Conservation (phyloP, 2,329 filamentous ascomycete genomes). For the Fusarium udum region DNA sequence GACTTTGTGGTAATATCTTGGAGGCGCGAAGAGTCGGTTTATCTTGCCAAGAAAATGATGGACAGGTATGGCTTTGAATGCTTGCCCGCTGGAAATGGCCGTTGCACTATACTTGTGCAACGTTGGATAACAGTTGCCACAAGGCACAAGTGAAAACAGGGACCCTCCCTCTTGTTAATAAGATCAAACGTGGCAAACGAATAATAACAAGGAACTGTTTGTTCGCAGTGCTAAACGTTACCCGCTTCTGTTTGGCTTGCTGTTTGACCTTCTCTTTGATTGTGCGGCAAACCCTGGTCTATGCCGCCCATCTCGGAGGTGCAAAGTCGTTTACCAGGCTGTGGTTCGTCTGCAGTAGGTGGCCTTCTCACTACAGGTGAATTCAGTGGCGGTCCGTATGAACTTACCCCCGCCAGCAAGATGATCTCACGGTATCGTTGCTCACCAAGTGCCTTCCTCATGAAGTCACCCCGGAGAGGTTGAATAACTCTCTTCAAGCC, state of each 20-base stretch:
- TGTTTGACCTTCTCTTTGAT: not conserved
- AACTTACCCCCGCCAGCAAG: not conserved
- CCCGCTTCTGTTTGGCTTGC: not conserved
- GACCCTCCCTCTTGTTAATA: not conserved
- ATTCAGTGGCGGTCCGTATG: not conserved
- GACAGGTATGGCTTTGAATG: not conserved
- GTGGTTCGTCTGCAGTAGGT: not conserved
- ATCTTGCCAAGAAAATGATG: not conserved
- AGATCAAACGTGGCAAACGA: not conserved
- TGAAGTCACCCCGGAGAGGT: not conserved
- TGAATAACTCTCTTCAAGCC: not conserved
- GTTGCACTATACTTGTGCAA: no score
- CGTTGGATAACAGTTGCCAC: not conserved
- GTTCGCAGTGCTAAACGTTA: not conserved
- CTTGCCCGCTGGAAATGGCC: not conserved
- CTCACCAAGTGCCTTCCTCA: slow-evolving; percentile 1
- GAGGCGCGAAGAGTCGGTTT: not conserved
- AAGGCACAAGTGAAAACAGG: no score
- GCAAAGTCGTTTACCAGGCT: not conserved
- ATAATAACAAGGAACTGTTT: not conserved
- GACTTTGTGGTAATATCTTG: not conserved
- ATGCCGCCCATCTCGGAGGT: not conserved
- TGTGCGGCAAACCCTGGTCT: not conserved
- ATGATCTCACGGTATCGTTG: slow-evolving; percentile 12
- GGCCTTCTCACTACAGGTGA: slow-evolving; percentile 1